Conservation (phyloP, 768 basidiomycete species). For the Auricularia heimuer region DNA sequence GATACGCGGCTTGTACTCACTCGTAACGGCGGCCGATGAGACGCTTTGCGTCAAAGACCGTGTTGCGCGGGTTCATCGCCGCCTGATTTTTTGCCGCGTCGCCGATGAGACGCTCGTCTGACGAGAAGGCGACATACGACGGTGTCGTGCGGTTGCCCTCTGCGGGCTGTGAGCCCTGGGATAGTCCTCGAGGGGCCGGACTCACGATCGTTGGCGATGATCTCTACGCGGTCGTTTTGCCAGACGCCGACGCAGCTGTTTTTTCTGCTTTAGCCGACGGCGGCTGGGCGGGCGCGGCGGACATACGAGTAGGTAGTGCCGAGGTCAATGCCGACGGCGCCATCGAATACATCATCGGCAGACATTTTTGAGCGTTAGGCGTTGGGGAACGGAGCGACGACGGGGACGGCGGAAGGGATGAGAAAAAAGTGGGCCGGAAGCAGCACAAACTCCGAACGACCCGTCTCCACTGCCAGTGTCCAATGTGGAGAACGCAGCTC, state of each 20-base stretch:
- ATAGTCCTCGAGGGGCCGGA: neutral
- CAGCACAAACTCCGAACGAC: neutral
- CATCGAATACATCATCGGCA: conserved; percentile 82
- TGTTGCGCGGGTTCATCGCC: conserved; percentile 96
- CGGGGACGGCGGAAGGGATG: conserved; percentile 8
- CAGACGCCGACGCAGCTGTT: conserved; percentile 96
- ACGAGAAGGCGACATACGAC: conserved; percentile 92
- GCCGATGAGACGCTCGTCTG: conserved; percentile 93
- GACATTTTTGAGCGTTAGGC: conserved; percentile 44
- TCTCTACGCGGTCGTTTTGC: conserved; percentile 99
- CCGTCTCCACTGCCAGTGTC: neutral
- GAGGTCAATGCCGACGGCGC: conserved; percentile 94
- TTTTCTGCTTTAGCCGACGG: neutral
- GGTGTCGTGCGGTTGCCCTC: conserved; percentile 91
- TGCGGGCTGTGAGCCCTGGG: neutral
- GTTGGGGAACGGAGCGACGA: neutral
- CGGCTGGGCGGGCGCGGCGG: neutral
- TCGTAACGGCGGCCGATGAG: conserved; percentile 89
- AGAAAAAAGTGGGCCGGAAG: conserved; percentile 13
- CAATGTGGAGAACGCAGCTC: too few species aligned
- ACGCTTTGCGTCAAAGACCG: conserved; percentile 97
- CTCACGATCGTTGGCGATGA: conserved; percentile 79
- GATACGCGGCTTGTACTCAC: conserved; percentile 13
- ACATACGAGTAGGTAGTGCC: conserved; percentile 94
- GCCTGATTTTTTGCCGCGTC: conserved; percentile 99